Base-by-base conservation (phyloP, 176 grass and related monocot species). In the Metroxylon sagu region DNA sequence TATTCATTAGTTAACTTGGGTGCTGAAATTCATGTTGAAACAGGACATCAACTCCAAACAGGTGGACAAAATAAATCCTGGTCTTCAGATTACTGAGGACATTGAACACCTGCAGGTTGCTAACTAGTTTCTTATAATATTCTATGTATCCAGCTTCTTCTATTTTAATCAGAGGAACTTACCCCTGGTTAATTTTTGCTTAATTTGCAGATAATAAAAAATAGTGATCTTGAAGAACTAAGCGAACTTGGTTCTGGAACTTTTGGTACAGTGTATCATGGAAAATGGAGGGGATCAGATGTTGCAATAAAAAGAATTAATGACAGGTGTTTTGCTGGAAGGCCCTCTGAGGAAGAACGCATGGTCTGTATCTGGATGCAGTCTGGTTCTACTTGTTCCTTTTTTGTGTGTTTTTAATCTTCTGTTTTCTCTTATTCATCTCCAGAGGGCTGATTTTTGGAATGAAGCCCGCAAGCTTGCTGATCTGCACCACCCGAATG, bases 281-380 rank as follows among this genome's bases (percentile, higher is more conserved):
- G 93, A 54, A 98, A 98, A 80, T 98, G 93, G 93, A 89, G 88
- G 74, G 93, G 93, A 28, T 73, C 88, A 0, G 93, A 98, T 71
- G 93, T 98, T 18, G 93, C 88, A 52, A 98, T 92, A 60, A 98
- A 98, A 74, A 92, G 88, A 72, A 98, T 98, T 56, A 98, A 80
- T 29, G 93, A 92, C 49, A 81, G 88, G n/a, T 88, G 88, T 62
- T 98, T 98, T 76, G 79, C 71, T 78, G 93, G 93, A 56, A 98
- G 92, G 53, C 57, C 70, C 53, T 98, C 87, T 26, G 93, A 92
- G 55, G 79, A 92, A 67, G 87, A 98, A 16, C 93, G 82, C 18
- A 79, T 91, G 81, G 93, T 92, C 54, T 76, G 60, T 16, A 26
- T 50, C 53, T 70, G 55, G 67, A 52, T 25, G 19, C 60, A 48